Evolutionary conservation across 768 basidiomycete species (phyloP).

Genomic region (Gautieria morchelliformis): DNA sequence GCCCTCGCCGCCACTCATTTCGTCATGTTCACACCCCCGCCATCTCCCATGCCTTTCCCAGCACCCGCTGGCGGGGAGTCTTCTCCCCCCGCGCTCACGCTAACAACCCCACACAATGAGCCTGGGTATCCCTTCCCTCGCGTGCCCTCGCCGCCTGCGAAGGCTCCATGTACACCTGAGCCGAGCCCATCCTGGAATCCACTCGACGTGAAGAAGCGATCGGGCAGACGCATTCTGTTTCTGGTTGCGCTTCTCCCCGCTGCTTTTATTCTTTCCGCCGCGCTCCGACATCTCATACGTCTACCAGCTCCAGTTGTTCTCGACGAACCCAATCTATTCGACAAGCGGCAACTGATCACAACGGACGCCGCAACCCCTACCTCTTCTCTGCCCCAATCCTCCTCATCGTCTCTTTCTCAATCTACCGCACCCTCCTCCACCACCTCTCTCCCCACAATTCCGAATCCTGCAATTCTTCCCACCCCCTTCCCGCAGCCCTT

Average conservation of each 20-base stretch:
- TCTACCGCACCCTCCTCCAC: constrained; percentile 19
- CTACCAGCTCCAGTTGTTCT: constrained; percentile 18
- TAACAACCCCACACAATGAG: constrained; percentile 33
- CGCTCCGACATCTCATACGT: constrained; percentile 34
- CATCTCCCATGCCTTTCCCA: constrained; percentile 28
- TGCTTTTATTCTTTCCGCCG: constrained; percentile 40
- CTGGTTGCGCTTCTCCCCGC: constrained; percentile 40
- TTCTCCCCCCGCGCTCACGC: background rate
- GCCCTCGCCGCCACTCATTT: constrained; percentile 21
- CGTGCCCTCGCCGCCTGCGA: constrained; percentile 22
- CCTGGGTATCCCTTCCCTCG: constrained; percentile 33
- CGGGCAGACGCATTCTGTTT: constrained; percentile 31
- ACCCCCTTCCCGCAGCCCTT: constrained; percentile 59
- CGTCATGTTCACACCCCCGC: constrained; percentile 25
- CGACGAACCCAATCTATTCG: constrained; percentile 18
- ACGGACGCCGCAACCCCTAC: constrained; percentile 8
- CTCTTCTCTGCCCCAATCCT: constrained; percentile 15
- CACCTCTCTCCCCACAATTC: constrained; percentile 36
- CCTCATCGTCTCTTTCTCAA: constrained; percentile 16
- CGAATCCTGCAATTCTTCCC: constrained; percentile 44
- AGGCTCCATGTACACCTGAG: background rate
- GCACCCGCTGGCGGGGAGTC: background rate
- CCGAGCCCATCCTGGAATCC: background rate
- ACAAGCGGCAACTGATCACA: background rate
- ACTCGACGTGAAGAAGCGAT: background rate